Conservation (phyloP, 306 rosid genomes). For the Urtica urens region DNA sequence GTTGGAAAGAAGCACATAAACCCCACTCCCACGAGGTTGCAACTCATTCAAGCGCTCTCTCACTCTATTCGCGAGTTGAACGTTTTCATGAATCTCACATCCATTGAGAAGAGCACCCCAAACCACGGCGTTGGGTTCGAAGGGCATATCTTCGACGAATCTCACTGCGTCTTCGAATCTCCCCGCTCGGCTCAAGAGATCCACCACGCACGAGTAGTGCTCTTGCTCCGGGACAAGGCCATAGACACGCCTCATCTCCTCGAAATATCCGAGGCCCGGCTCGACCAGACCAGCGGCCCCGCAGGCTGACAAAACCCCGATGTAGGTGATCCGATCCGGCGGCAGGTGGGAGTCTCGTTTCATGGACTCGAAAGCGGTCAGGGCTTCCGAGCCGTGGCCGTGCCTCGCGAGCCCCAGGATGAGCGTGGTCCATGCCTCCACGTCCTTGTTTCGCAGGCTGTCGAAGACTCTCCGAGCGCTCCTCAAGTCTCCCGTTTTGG, state of each 20-base stretch:
- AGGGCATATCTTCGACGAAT: constrained; percentile 38
- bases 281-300: constrained; percentile 56
- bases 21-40: constrained; percentile 47
- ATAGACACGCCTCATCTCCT: constrained; percentile 33
- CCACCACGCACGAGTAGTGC: constrained; percentile 79
- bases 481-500: constrained; percentile 47
- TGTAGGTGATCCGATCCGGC: constrained; percentile 57
- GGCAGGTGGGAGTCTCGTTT: constrained; percentile 35
- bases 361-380: constrained; percentile 45
- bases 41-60: constrained; percentile 28
- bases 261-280: constrained; percentile 49
- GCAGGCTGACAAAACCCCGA: constrained; percentile 58
- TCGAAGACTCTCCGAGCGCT: constrained; percentile 38
- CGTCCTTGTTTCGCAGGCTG: constrained; percentile 48
- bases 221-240: constrained; percentile 46
- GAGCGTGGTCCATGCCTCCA: constrained; percentile 65
- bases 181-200: constrained; percentile 71
- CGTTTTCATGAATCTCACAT: constrained; percentile 63
- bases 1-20: constrained; percentile 56
- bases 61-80: constrained; percentile 38
- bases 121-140: constrained; percentile 35
- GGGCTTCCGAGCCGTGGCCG: constrained; percentile 54
- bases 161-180: constrained; percentile 43
- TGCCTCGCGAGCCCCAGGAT: constrained; percentile 54
- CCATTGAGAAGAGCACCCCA: constrained; percentile 79